A percentile compares a stretch with the other conserved stretches of the same genome.
phyloP scores from a whole-genome alignment of 2,329 filamentous ascomycete genomes.

The Rhinocladiella similis region DNA sequence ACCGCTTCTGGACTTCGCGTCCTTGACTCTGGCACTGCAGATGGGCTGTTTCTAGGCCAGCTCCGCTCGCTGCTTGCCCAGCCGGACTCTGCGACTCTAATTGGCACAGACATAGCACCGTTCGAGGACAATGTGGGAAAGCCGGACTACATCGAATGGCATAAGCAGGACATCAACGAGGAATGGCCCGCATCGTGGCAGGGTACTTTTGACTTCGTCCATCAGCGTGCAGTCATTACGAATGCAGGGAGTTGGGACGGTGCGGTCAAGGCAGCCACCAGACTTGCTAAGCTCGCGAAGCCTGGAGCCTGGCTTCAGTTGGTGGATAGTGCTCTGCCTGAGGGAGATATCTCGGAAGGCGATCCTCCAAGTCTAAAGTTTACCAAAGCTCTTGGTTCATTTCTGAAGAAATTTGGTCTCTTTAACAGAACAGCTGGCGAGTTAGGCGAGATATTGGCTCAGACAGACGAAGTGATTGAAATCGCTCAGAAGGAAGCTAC shows the following conservation, averaged over 20 bases:
- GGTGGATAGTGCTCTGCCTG: not conserved
- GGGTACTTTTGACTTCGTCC: not conserved
- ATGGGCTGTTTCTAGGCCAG: not conserved
- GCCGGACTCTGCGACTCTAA: constrained; percentile 1
- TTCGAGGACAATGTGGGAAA: not conserved
- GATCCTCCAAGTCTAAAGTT: not conserved
- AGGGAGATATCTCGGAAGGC: not conserved
- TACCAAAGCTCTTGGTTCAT: not conserved
- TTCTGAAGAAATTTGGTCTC: not conserved
- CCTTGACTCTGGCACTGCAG: constrained; percentile 1
- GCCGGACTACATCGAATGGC: not conserved
- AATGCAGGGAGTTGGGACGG: not conserved
- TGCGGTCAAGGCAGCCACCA: not conserved
- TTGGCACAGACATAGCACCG: constrained; percentile 4
- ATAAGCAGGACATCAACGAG: constrained; percentile 1
- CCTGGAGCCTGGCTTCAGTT: not conserved
- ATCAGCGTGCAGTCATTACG: constrained; percentile 1
- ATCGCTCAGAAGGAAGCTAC: not conserved
- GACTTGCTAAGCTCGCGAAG: not conserved
- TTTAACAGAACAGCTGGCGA: not conserved
- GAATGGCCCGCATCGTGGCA: not conserved
- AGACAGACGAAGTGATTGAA: not conserved
- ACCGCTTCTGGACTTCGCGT: not conserved
- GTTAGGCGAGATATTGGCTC: not conserved
- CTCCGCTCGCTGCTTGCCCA: not conserved